Evolutionary conservation across 331 rosid genomes (phyloP), one percentile per base, ranked within the genome.

Genomic region (Acacia pycnantha): DNA sequence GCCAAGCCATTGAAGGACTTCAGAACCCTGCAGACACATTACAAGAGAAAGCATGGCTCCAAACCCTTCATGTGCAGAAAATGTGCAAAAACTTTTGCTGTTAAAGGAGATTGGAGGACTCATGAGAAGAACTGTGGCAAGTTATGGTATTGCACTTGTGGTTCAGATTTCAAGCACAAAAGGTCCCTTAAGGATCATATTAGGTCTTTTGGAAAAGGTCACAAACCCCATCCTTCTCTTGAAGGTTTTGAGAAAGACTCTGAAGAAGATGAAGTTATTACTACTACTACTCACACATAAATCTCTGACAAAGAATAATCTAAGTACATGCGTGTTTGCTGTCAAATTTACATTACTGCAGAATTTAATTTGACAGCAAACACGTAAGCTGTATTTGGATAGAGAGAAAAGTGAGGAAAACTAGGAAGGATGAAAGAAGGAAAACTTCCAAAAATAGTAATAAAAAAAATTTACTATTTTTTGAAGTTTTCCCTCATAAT

Each of bases 81-180:
- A 84, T 95, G 98, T 81, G 97, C 90, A 50, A 95, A 93, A 76
- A 62, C 95, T 22, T 91, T 95, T 33, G 98, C 98, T 0, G 97
- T 95, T 0, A 95, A 95, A 88, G 97, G 98, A 11, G 98, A 95
- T 62, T 95, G 98, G 98, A 86, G 98, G 86, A 95, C 98, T 47
- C 98, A 95, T 33, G 98, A 95, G 83, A 95, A 95, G 87, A 95
- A 95, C 73, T 95, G 98, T 73, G 98, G 98, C 19, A 95, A 93
- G 87, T 81, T 95, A 2, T 95, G 98, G 98, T 95, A 89, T 82
- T 95, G 98, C 86, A 84, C 89, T 41, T 95, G 98, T 79, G 97
- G 98, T n/a, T 92, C 98, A 0, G 98, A 94, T 66, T 94, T 94
- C 79, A 94, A 94, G 76, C 98, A 94, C 87, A 94, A 94, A 24